A percentile compares a stretch with the other conserved stretches of the same genome.
Evolutionary conservation across 495 filamentous ascomycete genomes (phyloP).

Genomic region (Xylaria venustula): DNA sequence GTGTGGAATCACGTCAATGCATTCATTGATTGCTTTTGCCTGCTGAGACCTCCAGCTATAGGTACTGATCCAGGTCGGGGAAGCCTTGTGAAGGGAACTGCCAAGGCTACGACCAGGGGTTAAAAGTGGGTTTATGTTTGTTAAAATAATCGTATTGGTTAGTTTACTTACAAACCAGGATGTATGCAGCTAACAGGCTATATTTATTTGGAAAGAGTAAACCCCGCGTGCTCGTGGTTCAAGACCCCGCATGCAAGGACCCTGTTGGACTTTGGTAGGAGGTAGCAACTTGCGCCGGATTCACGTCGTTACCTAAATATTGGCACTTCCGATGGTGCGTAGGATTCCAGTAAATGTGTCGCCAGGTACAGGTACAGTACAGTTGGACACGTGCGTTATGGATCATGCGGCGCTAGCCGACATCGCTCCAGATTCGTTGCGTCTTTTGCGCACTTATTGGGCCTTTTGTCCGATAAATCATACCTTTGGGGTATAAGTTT

Average conservation of each 20-base stretch:
- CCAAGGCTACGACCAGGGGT: slow-evolving; percentile 22
- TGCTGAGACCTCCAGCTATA: background rate
- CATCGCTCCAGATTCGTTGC: background rate
- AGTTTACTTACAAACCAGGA: no score
- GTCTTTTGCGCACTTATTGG: background rate
- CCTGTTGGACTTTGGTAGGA: no score
- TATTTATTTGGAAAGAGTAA: background rate
- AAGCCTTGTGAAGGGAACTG: slow-evolving; percentile 18
- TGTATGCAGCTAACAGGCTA: no score
- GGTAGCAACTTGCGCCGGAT: no score
- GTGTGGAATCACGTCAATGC: background rate
- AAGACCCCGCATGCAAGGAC: no score
- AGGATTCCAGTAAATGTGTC: no score
- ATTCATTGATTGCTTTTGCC: background rate
- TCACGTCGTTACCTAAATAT: no score
- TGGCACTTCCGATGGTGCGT: no score
- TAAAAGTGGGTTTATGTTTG: background rate
- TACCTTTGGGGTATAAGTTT: no score
- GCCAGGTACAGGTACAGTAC: no score
- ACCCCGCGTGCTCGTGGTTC: background rate
- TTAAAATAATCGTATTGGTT: no score
- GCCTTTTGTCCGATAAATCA: background rate
- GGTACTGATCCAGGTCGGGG: background rate
- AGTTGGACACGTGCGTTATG: background rate
- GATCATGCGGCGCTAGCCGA: slow-evolving; percentile 11